Evolutionary conservation across 176 grass and related monocot species (phyloP).

Genomic region (Sorghum bicolor): DNA sequence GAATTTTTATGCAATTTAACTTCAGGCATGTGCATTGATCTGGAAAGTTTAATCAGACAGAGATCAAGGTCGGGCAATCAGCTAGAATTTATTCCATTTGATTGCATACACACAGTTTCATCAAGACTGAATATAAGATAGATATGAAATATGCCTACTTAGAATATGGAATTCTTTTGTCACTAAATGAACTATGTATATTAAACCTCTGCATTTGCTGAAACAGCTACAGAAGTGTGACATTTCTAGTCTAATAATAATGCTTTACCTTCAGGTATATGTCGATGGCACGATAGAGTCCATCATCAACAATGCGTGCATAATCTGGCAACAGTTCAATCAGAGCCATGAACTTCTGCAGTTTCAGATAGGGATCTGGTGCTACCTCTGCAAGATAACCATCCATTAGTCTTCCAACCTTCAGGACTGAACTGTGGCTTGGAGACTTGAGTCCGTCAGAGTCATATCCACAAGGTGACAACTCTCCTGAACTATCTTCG

Average conservation of each 20-base stretch:
- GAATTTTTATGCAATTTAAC: too few species aligned
- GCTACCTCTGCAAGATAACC: constrained; percentile 69
- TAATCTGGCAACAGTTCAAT: constrained; percentile 86
- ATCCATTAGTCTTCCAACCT: constrained; percentile 80
- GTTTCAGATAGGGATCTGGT: constrained; percentile 78
- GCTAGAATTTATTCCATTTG: background rate
- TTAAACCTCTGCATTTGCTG: background rate
- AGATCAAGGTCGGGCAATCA: background rate
- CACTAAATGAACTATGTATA: background rate
- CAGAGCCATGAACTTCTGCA: constrained; percentile 90
- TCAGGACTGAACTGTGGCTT: constrained; percentile 68
- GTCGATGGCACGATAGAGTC: constrained; percentile 82
- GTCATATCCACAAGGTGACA: constrained; percentile 65
- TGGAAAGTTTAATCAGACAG: background rate
- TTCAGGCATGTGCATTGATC: too few species aligned
- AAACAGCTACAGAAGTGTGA: background rate
- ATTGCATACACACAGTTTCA: background rate
- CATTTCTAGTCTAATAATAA: background rate
- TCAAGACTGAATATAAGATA: background rate
- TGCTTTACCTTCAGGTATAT: constrained; percentile 94
- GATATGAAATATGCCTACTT: background rate
- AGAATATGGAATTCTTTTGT: background rate
- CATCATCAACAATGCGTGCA: constrained; percentile 80
- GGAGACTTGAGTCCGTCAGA: constrained; percentile 66
- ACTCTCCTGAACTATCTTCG: constrained; percentile 69